Percentiles rank a stretch among this genome's conserved stretches.
Conservation (phyloP, 768 basidiomycete genomes). For the Boletus sp. region DNA sequence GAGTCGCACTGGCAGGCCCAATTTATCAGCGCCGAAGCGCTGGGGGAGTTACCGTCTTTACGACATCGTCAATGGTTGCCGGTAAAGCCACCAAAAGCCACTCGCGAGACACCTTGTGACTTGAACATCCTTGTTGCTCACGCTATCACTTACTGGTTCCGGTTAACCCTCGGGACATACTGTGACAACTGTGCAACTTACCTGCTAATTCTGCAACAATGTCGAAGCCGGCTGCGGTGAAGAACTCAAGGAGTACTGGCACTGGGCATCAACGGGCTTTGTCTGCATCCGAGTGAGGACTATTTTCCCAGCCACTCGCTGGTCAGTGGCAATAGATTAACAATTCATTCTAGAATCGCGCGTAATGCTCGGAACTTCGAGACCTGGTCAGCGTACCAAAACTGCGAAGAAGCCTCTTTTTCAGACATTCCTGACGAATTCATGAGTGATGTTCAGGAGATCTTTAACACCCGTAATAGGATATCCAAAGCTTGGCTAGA, state of each 20-base stretch:
- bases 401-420: constrained; percentile 48
- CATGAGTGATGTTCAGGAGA: constrained; percentile 33
- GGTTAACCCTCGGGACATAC: not conserved
- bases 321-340: not conserved
- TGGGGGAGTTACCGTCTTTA: constrained; percentile 8
- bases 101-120: not conserved
- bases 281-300: constrained; percentile 48
- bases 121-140: constrained; percentile 8
- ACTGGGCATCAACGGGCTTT: constrained; percentile 32
- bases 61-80: constrained; percentile 5
- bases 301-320: not conserved
- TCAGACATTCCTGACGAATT: constrained; percentile 44
- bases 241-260: constrained; percentile 11
- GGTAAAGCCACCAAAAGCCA: not conserved
- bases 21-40: constrained; percentile 1
- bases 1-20: not conserved
- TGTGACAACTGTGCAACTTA: not conserved
- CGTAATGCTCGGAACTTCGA: constrained; percentile 49
- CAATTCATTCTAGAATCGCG: constrained; percentile 40
- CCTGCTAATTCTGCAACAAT: constrained; percentile 4
- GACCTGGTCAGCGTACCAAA: constrained; percentile 48
- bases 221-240: constrained; percentile 18
- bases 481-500: constrained; percentile 45
- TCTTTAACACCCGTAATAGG: constrained; percentile 38
- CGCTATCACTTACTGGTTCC: not conserved